Base-by-base conservation (phyloP, 257 asterid species). In the Paulownia fortunei region DNA sequence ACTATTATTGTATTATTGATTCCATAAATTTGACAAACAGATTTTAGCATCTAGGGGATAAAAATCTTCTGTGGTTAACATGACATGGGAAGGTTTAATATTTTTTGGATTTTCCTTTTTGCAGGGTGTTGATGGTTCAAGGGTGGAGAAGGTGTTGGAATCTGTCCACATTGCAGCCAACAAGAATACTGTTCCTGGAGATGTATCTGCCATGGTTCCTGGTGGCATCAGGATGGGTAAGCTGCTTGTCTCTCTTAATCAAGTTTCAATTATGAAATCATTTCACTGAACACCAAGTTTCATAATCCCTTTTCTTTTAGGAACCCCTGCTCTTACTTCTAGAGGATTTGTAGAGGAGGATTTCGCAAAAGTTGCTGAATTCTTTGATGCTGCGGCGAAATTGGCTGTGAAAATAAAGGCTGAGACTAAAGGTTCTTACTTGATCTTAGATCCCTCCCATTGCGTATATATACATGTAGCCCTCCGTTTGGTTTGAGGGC, bases 171-270 rank as follows among this genome's bases (percentile, higher is more conserved):
- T 93, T 39, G 98, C 98, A 18, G 92, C 98, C 4, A 92, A 92
- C 86, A 92, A 92, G 85, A 92, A 92, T 78, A 92, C 98, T 1
- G 98, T 93, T 82, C 97, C 98, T 21, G 98, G 97, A 58, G 98
- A 93, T 78, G 97, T 93, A 42, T 91, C 97, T 26, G 98, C 98
- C 77, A 93, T 93, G 96, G 97, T 93, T 84, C 98, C 97, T 34
- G 98, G 97, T 75, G 98, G 98, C 87, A 93, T 93, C 87, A 85
- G 98, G 72, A 93, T 93, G 97, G 97, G 96, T 93, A 82, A 59
- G 76, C 32, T 23, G 18, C 74, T 54, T 2, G 15, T 24, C 12
- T 36, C 74, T 18, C 55, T 47, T 9, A 16, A 37, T 65, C 30
- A 44, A 19, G 11, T 46, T 27, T 59, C 44, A 19, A 18, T 26